Evolutionary conservation across 345 rosid genomes (phyloP), one percentile per base, ranked within the genome.

Genomic region (Salix koriyanagi): DNA sequence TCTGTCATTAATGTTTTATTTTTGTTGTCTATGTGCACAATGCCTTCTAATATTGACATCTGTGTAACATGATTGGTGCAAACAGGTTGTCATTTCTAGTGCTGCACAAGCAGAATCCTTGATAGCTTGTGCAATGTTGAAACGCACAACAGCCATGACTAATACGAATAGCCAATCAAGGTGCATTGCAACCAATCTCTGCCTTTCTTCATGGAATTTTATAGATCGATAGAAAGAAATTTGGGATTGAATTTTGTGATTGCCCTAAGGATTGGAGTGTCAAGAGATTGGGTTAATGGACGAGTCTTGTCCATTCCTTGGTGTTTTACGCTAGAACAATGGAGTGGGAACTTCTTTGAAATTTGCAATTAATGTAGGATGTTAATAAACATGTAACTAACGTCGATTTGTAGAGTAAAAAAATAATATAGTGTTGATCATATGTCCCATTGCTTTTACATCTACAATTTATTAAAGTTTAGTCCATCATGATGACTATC

Each of bases 101-200:
- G 81, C 86, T 41, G 89, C 78, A 65, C 89, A 90, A 75, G 96
- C 97, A 39, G 96, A 88, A 67, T 85, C 88, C 14, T 83, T 89
- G 73, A 88, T 94, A 68, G 91, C 87, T 71, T 77, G 85, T 67
- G 97, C 97, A 54, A 86, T 92, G 89, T 76, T 94, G 84, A 92
- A 86, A 81, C 94, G 97, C 64, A 87, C 95, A 16, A 94, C 96
- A 0, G 93, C 97, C 68, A 87, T 78, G 86, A 93, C 99, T 18
- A 93, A 91, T 78, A 64, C 92, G 56, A 94, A 94, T 70, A 87
- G 89, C 79, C 95, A 91, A 67, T 92, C 97, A 50, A 95, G 99
- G 99, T 95, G 75, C 74, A 68, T 5, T 0, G 5, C 56, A 68
- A 21, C 25, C 61, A 1, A 19, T 21, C 46, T 16, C 44, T 18